Conservation (phyloP, 345 rosid genomes). For the Murraya paniculata region DNA sequence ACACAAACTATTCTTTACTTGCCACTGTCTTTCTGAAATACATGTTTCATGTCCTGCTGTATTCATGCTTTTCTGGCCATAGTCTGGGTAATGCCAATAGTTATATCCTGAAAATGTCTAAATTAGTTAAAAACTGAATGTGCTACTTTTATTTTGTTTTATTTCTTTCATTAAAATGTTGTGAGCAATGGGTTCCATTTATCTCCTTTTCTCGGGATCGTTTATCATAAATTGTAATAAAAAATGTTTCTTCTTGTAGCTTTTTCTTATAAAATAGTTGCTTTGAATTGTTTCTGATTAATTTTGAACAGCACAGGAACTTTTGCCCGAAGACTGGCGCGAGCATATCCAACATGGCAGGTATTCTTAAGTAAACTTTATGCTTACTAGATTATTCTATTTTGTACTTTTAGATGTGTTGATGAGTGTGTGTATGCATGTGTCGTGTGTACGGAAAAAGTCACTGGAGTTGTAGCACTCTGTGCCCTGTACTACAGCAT, state of each 20-base stretch:
- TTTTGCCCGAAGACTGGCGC: conserved; percentile 79
- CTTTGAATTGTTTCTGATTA: neutral
- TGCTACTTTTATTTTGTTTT: neutral
- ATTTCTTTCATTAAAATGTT: neutral
- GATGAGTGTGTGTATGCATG: neutral
- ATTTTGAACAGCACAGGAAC: conserved; percentile 47
- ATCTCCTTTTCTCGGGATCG: neutral
- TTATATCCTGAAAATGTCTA: neutral
- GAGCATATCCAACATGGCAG: conserved; percentile 96
- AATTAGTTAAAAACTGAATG: neutral
- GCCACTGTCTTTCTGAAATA: neutral
- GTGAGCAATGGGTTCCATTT: neutral
- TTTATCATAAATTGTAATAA: neutral
- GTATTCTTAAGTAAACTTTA: conserved; percentile 27
- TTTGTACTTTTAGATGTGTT: neutral
- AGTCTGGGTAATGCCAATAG: neutral
- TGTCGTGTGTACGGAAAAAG: neutral
- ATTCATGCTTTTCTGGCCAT: neutral
- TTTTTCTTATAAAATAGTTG: neutral
- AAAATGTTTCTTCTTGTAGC: neutral
- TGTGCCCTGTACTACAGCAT: neutral
- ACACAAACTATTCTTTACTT: neutral
- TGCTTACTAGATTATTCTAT: neutral
- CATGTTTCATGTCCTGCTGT: neutral
- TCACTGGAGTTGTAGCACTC: neutral